Conservation (phyloP, 352 stramenopile genomes). For the Pythium phragmiticola region DNA sequence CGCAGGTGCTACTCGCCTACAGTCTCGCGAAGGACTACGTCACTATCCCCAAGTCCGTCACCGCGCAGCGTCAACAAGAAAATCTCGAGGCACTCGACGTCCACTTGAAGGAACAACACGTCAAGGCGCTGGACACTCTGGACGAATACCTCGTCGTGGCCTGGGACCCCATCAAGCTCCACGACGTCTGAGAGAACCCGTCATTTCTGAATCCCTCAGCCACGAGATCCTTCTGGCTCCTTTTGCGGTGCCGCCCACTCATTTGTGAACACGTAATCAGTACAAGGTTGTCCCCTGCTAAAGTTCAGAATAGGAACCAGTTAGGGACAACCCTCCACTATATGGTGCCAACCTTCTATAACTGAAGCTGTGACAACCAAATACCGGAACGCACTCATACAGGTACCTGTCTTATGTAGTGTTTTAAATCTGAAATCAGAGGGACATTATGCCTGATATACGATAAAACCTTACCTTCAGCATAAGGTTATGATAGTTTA, state of each 20-base stretch:
- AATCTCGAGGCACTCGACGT: conserved; percentile 42
- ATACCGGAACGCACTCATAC: neutral
- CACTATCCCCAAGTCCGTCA: conserved; percentile 59
- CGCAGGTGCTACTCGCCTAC: conserved; percentile 51
- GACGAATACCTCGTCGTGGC: conserved; percentile 46
- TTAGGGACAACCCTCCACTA: conserved; percentile 3
- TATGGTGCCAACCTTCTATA: neutral
- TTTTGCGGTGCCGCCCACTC: conserved; percentile 24
- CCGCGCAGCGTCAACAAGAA: conserved; percentile 38
- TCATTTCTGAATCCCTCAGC: neutral
- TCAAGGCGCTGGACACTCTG: conserved; percentile 38
- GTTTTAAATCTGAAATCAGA: neutral
- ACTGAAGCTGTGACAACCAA: neutral
- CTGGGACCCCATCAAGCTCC: conserved; percentile 51
- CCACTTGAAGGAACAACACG: conserved; percentile 31
- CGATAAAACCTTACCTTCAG: conserved; percentile 14
- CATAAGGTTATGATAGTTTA: conserved; percentile 7
- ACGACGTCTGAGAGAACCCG: conserved; percentile 27
- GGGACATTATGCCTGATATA: neutral
- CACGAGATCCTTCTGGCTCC: conserved; percentile 22
- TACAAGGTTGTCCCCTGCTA: conserved; percentile 8
- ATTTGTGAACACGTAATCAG: conserved; percentile 23
- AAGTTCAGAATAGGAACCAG: conserved; percentile 27
- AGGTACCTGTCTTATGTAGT: neutral
- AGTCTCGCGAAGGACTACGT: conserved; percentile 54